A percentile compares a stretch with the other conserved stretches of the same genome.
These are phyloP conservation scores for Lipomyces yamanashiensis DNA, from an alignment of 805 yeast species.

Conservation along the genomic window DNA sequence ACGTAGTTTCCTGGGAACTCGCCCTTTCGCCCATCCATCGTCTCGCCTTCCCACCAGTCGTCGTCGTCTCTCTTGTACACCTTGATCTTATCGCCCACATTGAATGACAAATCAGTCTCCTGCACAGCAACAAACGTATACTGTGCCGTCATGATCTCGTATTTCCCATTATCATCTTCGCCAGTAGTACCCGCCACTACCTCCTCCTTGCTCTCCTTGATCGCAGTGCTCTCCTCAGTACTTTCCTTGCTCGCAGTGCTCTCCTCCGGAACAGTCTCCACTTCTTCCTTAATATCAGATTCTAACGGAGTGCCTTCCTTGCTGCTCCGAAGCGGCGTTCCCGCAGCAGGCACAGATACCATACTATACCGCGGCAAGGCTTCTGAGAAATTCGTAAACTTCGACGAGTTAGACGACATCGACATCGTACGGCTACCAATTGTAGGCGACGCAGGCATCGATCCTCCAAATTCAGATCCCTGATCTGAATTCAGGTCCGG, in stretches of 20 bases:
- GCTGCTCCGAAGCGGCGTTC: neutral
- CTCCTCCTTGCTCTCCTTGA: neutral
- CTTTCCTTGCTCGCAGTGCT: neutral
- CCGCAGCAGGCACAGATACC: conserved; percentile 2
- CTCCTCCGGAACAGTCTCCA: neutral
- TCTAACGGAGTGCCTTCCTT: neutral
- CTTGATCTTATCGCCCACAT: conserved; percentile 46
- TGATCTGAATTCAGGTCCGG: conserved; percentile 21
- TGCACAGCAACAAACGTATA: conserved; percentile 47
- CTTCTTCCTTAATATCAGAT: neutral
- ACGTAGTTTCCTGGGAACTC: conserved; percentile 56
- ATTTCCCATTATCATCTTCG: conserved; percentile 39
- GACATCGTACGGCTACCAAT: conserved; percentile 11
- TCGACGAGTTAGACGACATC: conserved; percentile 14
- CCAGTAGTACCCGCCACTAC: conserved; percentile 9
- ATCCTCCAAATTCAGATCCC: conserved; percentile 13
- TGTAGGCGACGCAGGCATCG: conserved; percentile 12
- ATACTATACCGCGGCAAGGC: conserved; percentile 16
- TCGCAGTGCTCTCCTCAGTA: neutral
- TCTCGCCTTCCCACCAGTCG: conserved; percentile 59
- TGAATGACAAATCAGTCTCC: conserved; percentile 47
- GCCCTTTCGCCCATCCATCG: conserved; percentile 50
- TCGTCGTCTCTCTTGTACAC: conserved; percentile 46
- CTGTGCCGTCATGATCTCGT: conserved; percentile 42
- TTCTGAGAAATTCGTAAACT: conserved; percentile 13